Evolutionary conservation across 202 grass and related monocot genomes (phyloP), one percentile per base, ranked within the genome.

Genomic region (Saccharum hybrid): DNA sequence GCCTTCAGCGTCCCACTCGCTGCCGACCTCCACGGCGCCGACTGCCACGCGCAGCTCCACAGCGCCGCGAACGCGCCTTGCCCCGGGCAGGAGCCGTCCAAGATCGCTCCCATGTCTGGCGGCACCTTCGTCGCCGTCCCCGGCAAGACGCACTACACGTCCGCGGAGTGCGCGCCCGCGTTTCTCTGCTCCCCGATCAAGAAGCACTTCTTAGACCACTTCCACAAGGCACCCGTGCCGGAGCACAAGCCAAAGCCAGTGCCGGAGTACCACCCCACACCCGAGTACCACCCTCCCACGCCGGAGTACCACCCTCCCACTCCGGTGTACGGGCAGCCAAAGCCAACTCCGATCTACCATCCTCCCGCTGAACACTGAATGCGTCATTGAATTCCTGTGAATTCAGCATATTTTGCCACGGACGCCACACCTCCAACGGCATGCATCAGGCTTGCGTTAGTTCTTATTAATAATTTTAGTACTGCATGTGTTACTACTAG

Each of bases 31-130:
- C 82, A 70, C 54, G 30, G 72, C 36, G 57, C 63, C 12, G 65
- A 77, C 72, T 91, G 89, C 85, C 5, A 78, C 56, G 89, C 77
- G 12, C 82, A 88, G 71, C 89, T 91, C 19, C 86, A 88, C 60
- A 87, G 52, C 82, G 54, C 81, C 7, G 21, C 65, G 0, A 65
- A 59, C 68, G 45, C 1, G 57, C 86, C 86, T 0, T 91, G 89
- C 89, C 89, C 81, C 1, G 82, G 86, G 2, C 84, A 87, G 72
- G 81, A 83, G 57, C 84, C 89, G 3, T 91, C 87, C n/a, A 33
- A 9, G 66, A 22, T 91, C 56, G 64, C 42, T 18, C 71, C 78
- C 2, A 49, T 63, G 31, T 2, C 85, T 0, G 62, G 65, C 0
- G 63, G 76, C 43, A 81, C 77, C 38, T 85, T 85, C 69, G 73